Conservation (phyloP, 495 filamentous ascomycete species). For the Daldinia loculata region DNA sequence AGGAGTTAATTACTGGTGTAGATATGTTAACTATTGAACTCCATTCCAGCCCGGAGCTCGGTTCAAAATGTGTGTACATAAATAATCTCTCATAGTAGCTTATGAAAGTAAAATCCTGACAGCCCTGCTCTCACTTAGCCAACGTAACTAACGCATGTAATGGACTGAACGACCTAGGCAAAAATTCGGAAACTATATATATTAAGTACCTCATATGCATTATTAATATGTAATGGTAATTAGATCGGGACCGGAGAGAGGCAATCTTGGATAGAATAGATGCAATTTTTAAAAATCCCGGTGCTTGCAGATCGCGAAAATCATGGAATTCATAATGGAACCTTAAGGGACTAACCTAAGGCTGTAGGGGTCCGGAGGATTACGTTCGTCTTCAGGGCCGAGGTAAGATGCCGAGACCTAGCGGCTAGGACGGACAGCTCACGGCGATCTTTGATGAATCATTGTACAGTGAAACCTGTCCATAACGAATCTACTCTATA, state of each 20-base stretch:
- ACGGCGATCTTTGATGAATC: background rate
- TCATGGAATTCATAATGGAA: conserved; percentile 4
- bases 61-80: background rate
- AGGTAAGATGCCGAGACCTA: background rate
- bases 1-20: background rate
- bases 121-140: background rate
- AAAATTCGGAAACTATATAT: background rate
- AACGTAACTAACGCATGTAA: background rate
- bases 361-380: background rate
- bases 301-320: background rate
- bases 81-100: background rate
- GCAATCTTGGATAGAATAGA: conserved; percentile 22
- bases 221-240: background rate
- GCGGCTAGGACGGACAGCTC: conserved; percentile 6
- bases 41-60: background rate
- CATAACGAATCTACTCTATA: too few species aligned
- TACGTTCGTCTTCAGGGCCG: conserved; percentile 10
- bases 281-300: conserved; percentile 12
- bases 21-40: background rate
- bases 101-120: background rate
- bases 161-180: background rate
- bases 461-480: too few species aligned
- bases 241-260: conserved; percentile 21
- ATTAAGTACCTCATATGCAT: background rate
- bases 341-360: conserved; percentile 1